Base-by-base conservation (phyloP, 176 grass and related monocot genomes). In the Urochloa ruziziensis region DNA sequence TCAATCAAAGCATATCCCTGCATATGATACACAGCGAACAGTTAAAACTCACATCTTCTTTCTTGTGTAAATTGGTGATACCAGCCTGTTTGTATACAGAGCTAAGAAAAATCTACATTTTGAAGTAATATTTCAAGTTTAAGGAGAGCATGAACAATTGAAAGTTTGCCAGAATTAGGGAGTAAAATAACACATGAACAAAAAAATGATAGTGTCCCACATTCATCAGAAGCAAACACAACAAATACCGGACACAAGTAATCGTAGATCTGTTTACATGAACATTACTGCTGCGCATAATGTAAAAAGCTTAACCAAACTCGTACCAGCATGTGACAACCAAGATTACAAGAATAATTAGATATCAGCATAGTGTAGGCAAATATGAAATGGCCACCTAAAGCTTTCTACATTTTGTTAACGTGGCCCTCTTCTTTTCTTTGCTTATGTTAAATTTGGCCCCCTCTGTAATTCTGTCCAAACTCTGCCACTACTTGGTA, bases 1-100 rank as follows among this genome's bases (percentile, higher is more conserved):
- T 93, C 91, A 73, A 90, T 81, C 58, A 93, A 53, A 77, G 91
- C 91, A 72, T 93, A 93, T 49, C 91, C 91, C 91, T 92, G 73
- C 28, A 79, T 62, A 62, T n/a, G 13, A 36, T 7, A 24, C 17
- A 12, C 42, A 3, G 67, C 14, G 7, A 77, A 23, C 47, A 29
- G 35, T 73, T 19, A 73, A 81, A 67, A n/a, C n/a, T n/a, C n/a
- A 69, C 16, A 18, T 12, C 43, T 30, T 29, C 11, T 21, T 62
- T 78, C 15, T 46, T 49, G 42, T 35, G 60, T 49, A 34, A 63
- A 48, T n/a, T 79, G 17, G 9, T 35, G 35, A 78, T 40, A 42
- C 43, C 62, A 18, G 59, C 15, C 14, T 42, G 3, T 0, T 37
- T 77, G 54, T 12, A 77, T 24, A 65, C 32, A 27, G 34, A 43